These are phyloP conservation scores for Cyphellophora europaea DNA, from an alignment of 2,329 filamentous ascomycete species.

Conservation along the genomic window DNA sequence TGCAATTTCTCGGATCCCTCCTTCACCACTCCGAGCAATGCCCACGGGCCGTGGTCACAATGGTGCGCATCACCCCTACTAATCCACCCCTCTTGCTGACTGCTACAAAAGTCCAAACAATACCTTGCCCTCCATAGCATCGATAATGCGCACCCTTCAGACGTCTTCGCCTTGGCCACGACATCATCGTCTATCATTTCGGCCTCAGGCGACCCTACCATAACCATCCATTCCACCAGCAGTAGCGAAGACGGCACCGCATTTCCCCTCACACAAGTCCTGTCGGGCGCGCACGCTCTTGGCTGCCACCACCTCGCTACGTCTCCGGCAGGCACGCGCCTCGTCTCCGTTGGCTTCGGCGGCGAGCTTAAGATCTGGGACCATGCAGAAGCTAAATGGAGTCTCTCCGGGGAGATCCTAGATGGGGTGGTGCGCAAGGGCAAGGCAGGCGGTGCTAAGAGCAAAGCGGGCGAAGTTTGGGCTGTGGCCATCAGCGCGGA, in stretches of 20 bases:
- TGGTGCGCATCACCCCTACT: too few relatives aligned
- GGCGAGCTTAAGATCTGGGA: slow-evolving; percentile 82
- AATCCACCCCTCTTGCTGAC: slow-evolving; percentile 7
- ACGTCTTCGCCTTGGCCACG: slow-evolving; percentile 75
- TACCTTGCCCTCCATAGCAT: slow-evolving; percentile 89
- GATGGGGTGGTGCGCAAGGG: slow-evolving; percentile 24
- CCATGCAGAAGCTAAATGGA: slow-evolving; percentile 46
- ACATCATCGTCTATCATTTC: slow-evolving; percentile 68
- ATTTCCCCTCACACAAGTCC: slow-evolving; percentile 72
- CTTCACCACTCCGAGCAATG: too few relatives aligned
- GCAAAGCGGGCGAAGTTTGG: slow-evolving; percentile 68
- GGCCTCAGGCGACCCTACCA: slow-evolving; percentile 70
- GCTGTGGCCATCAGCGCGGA: slow-evolving; percentile 76
- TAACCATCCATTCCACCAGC: slow-evolving; percentile 75
- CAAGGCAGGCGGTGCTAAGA: slow-evolving; percentile 25
- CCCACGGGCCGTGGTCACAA: too few relatives aligned
- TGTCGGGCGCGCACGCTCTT: slow-evolving; percentile 71
- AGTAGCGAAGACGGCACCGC: slow-evolving; percentile 52
- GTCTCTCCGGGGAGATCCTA: slow-evolving; percentile 37
- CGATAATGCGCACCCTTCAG: slow-evolving; percentile 63
- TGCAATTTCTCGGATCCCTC: too few relatives aligned
- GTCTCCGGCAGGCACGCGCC: slow-evolving; percentile 57
- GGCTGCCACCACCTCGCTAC: slow-evolving; percentile 85
- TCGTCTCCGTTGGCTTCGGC: slow-evolving; percentile 79
- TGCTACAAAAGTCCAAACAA: slow-evolving; percentile 72